Percentiles rank a stretch among this genome's conserved stretches.
These are phyloP conservation scores for Dothideomycetes sp. DNA, from an alignment of 2,329 filamentous ascomycete genomes.

Conservation along the genomic window DNA sequence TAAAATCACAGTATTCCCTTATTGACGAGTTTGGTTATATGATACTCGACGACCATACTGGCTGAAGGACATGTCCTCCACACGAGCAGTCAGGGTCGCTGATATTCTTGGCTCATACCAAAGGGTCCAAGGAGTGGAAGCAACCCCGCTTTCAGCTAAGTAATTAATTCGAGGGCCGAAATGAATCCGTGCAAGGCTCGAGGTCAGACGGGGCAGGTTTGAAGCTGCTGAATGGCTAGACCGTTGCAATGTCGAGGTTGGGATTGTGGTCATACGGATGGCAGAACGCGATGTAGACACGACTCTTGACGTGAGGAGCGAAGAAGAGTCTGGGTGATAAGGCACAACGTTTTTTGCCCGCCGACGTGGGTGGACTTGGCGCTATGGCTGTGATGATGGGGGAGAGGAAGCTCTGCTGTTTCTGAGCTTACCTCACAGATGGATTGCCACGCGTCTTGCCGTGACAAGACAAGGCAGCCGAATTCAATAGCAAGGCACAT, in stretches of 20 bases:
- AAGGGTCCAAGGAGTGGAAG: conserved; percentile 1
- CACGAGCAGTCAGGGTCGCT: too few species aligned
- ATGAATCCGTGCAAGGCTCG: too few species aligned
- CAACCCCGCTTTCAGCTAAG: conserved; percentile 9
- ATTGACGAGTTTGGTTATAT: too few species aligned
- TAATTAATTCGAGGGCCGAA: conserved; percentile 4
- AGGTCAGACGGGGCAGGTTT: conserved; percentile 2
- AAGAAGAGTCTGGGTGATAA: conserved; percentile 4
- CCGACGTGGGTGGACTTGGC: conserved; percentile 4
- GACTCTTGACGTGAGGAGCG: conserved; percentile 5
- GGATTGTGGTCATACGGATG: conserved; percentile 1
- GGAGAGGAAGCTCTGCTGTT: too few species aligned
- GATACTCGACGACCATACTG: too few species aligned
- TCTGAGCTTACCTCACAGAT: conserved; percentile 6
- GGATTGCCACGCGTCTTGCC: conserved; percentile 6
- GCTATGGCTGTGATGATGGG: conserved; percentile 1
- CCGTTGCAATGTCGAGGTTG: conserved; percentile 6
- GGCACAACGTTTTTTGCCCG: conserved; percentile 12
- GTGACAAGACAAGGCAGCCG: conserved; percentile 8
- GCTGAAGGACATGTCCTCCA: too few species aligned
- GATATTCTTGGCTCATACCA: too few species aligned
- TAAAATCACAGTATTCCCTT: too few species aligned
- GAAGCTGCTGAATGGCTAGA: background rate
- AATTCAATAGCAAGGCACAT: conserved; percentile 1
- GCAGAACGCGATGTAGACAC: conserved; percentile 8